A percentile compares a stretch with the other conserved stretches of the same genome.
Conservation (phyloP, 345 rosid species). For the Ricinus communis region DNA sequence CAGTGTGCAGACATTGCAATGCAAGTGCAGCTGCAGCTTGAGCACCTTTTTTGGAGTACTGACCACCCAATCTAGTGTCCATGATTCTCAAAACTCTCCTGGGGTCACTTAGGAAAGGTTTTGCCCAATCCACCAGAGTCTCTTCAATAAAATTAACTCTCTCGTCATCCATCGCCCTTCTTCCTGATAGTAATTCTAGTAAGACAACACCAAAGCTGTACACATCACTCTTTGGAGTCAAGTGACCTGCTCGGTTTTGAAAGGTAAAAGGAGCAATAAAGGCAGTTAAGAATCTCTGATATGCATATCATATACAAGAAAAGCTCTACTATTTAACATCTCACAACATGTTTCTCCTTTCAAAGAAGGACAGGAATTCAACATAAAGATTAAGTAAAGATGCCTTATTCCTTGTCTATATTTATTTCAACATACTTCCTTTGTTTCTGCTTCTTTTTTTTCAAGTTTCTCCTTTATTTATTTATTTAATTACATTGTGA, state of each 20-base stretch:
- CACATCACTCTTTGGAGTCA: slow-evolving; percentile 88
- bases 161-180: slow-evolving; percentile 60
- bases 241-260: slow-evolving; percentile 55
- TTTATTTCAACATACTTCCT: not conserved
- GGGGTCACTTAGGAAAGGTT: slow-evolving; percentile 61
- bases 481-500: too few species aligned
- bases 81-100: slow-evolving; percentile 69
- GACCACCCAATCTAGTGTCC: slow-evolving; percentile 85
- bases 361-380: not conserved
- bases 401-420: not conserved
- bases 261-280: not conserved
- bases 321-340: not conserved
- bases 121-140: slow-evolving; percentile 80
- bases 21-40: slow-evolving; percentile 70
- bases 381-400: not conserved
- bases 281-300: not conserved
- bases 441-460: too few species aligned
- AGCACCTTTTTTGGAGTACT: slow-evolving; percentile 80
- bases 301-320: not conserved
- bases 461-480: too few species aligned
- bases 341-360: too few species aligned
- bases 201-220: slow-evolving; percentile 87
- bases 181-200: slow-evolving; percentile 70
- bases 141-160: slow-evolving; percentile 49
- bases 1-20: slow-evolving; percentile 60